These are phyloP conservation scores for Rhynchospora tenuis DNA, from an alignment of 176 grass and related monocot species.

Conservation along the genomic window DNA sequence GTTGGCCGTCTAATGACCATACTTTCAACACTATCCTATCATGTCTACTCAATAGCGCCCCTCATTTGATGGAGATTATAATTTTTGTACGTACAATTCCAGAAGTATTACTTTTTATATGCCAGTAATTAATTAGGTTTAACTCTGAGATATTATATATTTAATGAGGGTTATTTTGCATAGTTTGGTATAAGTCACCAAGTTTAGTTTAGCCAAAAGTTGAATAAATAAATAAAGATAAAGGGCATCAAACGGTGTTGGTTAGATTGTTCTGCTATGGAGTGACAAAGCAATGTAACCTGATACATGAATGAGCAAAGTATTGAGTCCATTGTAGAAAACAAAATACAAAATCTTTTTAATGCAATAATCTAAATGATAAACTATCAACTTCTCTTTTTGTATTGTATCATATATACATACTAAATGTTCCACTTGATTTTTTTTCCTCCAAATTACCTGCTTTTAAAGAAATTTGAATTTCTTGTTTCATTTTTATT, in stretches of 20 bases:
- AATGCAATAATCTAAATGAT: neutral
- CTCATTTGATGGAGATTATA: constrained; percentile 24
- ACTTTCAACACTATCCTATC: constrained; percentile 7
- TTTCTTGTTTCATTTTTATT: neutral
- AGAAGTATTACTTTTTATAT: neutral
- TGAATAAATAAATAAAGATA: neutral
- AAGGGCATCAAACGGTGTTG: too few relatives aligned
- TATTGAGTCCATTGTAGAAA: neutral
- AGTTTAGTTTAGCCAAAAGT: neutral
- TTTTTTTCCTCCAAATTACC: neutral
- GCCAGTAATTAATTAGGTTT: neutral
- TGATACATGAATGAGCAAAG: neutral
- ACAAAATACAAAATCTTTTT: neutral
- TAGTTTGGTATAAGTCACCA: neutral
- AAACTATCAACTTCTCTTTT: neutral
- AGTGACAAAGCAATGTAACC: too few relatives aligned
- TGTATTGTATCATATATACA: neutral
- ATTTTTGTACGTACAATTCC: constrained; percentile 14
- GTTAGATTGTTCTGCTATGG: neutral
- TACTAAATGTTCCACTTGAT: too few relatives aligned
- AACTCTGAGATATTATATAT: neutral
- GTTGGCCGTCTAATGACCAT: constrained; percentile 11
- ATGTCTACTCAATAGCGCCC: constrained; percentile 37
- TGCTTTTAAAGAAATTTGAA: neutral
- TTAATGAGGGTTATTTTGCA: neutral